These are phyloP conservation scores for Trypanosomatidae sp. DNA, from an alignment of 208 protist species.

Conservation along the genomic window DNA sequence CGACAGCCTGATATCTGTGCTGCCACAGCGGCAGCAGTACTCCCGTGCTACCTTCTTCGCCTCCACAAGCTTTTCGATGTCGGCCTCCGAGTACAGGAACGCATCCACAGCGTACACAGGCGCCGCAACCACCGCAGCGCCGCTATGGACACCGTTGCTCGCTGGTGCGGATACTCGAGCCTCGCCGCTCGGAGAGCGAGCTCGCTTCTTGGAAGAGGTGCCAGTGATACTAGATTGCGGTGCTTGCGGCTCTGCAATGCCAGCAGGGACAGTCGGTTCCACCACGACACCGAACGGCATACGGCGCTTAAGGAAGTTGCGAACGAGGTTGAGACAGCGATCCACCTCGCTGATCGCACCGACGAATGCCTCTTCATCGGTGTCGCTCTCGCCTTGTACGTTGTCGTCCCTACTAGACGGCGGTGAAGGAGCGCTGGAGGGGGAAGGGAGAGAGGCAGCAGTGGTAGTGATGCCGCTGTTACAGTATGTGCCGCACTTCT, in stretches of 20 bases:
- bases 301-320: conserved; percentile 40
- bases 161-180: not conserved
- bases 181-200: conserved; percentile 4
- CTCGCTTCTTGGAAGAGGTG: conserved; percentile 11
- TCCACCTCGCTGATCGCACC: conserved; percentile 47
- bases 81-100: conserved; percentile 73
- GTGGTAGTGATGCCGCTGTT: not conserved
- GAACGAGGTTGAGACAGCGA: conserved; percentile 42
- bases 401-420: conserved; percentile 3
- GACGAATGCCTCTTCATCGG: conserved; percentile 31
- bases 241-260: not conserved
- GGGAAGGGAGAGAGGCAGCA: not conserved
- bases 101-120: conserved; percentile 73
- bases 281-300: conserved; percentile 42
- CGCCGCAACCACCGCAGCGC: not conserved
- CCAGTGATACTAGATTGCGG: not conserved
- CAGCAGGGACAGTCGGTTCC: conserved; percentile 36
- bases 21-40: conserved; percentile 73
- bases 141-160: not conserved
- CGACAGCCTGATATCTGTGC: conserved; percentile 45
- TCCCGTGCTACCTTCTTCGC: conserved; percentile 42
- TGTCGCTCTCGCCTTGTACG: conserved; percentile 3
- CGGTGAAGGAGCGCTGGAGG: not conserved
- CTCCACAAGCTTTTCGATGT: conserved; percentile 62
- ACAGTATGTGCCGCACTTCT: not conserved